These are phyloP conservation scores for Pachysandra terminalis DNA, from an alignment of 164 flowering plant genomes.

Conservation along the genomic window DNA sequence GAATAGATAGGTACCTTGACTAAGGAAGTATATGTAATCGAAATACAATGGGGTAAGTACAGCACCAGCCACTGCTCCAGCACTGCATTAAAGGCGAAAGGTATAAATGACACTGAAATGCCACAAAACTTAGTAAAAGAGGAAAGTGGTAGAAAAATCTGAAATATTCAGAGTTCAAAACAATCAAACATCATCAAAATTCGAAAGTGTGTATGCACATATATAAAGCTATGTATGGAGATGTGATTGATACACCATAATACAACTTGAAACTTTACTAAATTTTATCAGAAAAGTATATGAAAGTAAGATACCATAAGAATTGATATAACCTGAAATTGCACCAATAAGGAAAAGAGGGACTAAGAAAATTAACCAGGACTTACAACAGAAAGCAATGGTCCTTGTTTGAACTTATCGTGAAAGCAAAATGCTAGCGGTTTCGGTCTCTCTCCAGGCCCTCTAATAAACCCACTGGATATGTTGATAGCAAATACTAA, in stretches of 20 bases:
- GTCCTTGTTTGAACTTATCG: conserved; percentile 84
- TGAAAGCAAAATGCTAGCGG: conserved; percentile 85
- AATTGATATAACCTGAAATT: background rate
- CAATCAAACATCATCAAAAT: conserved; percentile 17
- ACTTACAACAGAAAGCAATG: conserved; percentile 87
- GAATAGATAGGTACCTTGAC: conserved; percentile 31
- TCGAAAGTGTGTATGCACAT: conserved; percentile 9
- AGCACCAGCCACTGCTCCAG: conserved; percentile 96
- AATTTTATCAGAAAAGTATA: background rate
- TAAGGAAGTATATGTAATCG: conserved; percentile 57
- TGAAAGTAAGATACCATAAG: background rate
- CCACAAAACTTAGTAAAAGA: background rate
- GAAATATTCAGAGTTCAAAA: background rate
- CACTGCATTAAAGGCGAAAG: conserved; percentile 46
- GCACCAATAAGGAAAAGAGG: too few relatives aligned
- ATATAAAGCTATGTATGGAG: background rate
- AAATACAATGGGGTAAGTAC: conserved; percentile 89
- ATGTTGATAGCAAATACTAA: conserved; percentile 6
- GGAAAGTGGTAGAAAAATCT: background rate
- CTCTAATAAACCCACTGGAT: conserved; percentile 91
- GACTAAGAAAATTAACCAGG: background rate
- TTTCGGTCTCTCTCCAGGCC: conserved; percentile 85
- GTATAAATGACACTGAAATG: background rate
- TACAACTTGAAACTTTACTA: conserved; percentile 38
- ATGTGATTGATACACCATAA: background rate